These are phyloP conservation scores for Euphorbia pulcherrima DNA, from an alignment of 345 rosid genomes.

Conservation along the genomic window DNA sequence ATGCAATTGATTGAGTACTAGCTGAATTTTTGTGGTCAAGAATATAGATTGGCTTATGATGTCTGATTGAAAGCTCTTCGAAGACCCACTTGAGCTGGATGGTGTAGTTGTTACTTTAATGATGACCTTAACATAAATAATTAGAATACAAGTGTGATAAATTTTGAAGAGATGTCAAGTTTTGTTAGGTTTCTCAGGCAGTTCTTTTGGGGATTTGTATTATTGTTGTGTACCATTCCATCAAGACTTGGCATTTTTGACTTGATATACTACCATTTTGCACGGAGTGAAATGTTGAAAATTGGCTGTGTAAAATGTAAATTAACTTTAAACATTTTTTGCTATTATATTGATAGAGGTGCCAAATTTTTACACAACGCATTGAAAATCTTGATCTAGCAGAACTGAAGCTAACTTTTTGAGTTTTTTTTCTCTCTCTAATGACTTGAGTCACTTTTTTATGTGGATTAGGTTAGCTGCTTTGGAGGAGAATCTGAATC, in stretches of 20 bases:
- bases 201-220: neutral
- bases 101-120: no score
- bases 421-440: neutral
- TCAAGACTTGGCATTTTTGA: neutral
- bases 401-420: neutral
- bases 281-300: neutral
- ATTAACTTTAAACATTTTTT: neutral
- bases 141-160: neutral
- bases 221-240: neutral
- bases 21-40: neutral
- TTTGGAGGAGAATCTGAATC: conserved; percentile 89
- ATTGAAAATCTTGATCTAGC: neutral
- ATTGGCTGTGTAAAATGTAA: neutral
- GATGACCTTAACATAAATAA: neutral
- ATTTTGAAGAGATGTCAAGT: neutral
- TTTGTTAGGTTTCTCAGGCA: neutral
- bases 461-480: conserved; percentile 71
- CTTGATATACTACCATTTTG: neutral
- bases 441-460: neutral
- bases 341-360: neutral
- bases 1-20: neutral
- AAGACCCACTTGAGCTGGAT: neutral
- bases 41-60: neutral
- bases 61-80: neutral
- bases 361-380: neutral